These are phyloP conservation scores for Rhododendron mucronatum DNA, from an alignment of 148 eudicot genomes.

Conservation along the genomic window DNA sequence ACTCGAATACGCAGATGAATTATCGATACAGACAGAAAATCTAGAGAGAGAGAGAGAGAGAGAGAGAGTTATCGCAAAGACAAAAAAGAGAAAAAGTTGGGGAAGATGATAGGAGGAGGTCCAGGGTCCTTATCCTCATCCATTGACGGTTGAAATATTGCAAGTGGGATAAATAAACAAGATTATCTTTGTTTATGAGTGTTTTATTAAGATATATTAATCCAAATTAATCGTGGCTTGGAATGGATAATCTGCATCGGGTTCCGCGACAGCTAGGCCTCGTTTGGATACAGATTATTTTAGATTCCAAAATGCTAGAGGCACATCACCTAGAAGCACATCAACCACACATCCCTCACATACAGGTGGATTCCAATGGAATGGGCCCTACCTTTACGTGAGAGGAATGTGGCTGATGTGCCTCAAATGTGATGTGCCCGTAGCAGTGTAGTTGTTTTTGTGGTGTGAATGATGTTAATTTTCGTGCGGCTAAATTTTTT, in stretches of 20 bases:
- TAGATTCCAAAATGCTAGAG: no score
- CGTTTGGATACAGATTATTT: not conserved
- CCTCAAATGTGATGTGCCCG: no score
- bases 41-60: slow-evolving; percentile 16
- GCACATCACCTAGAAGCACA: no score
- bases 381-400: no score
- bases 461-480: no score
- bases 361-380: no score
- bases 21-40: not conserved
- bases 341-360: no score
- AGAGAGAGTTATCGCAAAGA: not conserved
- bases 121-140: slow-evolving; percentile 11
- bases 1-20: not conserved
- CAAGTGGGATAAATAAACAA: slow-evolving; percentile 11
- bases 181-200: slow-evolving; percentile 13
- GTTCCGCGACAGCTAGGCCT: not conserved
- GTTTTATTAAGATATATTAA: not conserved
- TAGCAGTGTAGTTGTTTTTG: no score
- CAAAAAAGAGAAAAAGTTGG: not conserved
- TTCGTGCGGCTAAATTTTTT: not conserved
- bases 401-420: no score
- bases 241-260: not conserved
- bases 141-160: not conserved
- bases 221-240: not conserved
- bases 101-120: slow-evolving; percentile 9